Evolutionary conservation across 352 stramenopile genomes (phyloP).

Genomic region (Stephanocyclus meneghinianus): DNA sequence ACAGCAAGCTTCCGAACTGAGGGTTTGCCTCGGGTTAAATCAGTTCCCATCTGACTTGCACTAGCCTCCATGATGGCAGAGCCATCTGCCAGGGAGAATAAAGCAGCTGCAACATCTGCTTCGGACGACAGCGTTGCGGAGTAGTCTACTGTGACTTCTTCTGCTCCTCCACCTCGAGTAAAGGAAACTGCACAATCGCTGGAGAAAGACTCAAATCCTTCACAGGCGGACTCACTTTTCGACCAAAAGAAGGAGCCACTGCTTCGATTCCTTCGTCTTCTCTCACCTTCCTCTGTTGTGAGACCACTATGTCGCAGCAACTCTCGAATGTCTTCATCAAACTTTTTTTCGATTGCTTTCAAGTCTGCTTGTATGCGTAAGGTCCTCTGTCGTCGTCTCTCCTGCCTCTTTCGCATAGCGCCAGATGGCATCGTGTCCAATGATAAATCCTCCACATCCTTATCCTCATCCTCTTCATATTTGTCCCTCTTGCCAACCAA

Average conservation of each 20-base stretch:
- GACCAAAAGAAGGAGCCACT: constrained; percentile 42
- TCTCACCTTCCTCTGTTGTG: constrained; percentile 22
- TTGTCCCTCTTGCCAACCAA: constrained; percentile 11
- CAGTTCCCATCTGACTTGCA: background rate
- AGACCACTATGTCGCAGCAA: constrained; percentile 38
- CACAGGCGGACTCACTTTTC: constrained; percentile 3
- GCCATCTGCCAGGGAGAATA: constrained; percentile 7
- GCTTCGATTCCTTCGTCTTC: constrained; percentile 21
- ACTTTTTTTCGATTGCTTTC: constrained; percentile 51
- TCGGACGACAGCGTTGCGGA: background rate
- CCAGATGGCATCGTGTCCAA: background rate
- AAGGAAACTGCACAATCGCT: background rate
- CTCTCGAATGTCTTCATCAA: constrained; percentile 54
- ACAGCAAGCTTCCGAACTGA: constrained; percentile 26
- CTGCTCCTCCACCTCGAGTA: constrained; percentile 19
- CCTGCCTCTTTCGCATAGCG: constrained; percentile 15
- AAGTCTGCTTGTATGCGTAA: constrained; percentile 37
- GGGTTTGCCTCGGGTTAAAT: background rate
- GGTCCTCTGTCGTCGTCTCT: constrained; percentile 23
- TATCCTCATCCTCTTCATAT: background rate
- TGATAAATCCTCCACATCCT: constrained; percentile 5
- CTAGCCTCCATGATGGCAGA: background rate
- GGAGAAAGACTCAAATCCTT: background rate
- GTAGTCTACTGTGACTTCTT: background rate
- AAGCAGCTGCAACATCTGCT: constrained; percentile 13